Evolutionary conservation across 140 eudicot species (phyloP).

Genomic region (Cichorium intybus): DNA sequence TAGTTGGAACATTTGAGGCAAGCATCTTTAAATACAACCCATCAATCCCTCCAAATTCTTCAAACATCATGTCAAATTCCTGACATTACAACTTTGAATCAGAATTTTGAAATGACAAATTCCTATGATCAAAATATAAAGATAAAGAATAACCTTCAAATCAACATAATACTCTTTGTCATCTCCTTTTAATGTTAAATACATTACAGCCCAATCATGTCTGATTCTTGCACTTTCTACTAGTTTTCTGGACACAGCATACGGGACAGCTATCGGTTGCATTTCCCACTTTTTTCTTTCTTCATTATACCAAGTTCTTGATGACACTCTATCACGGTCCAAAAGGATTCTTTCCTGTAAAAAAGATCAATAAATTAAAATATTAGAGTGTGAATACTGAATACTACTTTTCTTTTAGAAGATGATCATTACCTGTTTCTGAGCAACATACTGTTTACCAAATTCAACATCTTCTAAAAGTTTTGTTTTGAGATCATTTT

Average conservation of each 20-base stretch:
- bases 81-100: constrained; percentile 24
- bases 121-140: background rate
- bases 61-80: constrained; percentile 73
- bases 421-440: constrained; percentile 68
- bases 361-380: background rate
- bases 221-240: constrained; percentile 73
- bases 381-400: background rate
- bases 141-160: constrained; percentile 40
- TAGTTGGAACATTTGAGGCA: constrained; percentile 76
- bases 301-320: constrained; percentile 82
- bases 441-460: constrained; percentile 78
- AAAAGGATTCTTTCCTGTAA: constrained; percentile 69
- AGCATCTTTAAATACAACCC: constrained; percentile 78
- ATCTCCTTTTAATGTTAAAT: constrained; percentile 66
- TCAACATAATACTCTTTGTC: constrained; percentile 77
- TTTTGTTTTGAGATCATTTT: constrained; percentile 54
- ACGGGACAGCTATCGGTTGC: constrained; percentile 79
- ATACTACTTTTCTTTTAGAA: background rate
- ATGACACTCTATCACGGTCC: constrained; percentile 80
- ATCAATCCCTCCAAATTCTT: constrained; percentile 88
- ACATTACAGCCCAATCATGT: constrained; percentile 93
- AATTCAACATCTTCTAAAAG: constrained; percentile 61
- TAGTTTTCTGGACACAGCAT: constrained; percentile 78
- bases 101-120: constrained; percentile 16
- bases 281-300: constrained; percentile 74